Evolutionary conservation across 139 green algal species (phyloP).

Genomic region (Diplosphaera chodatii): DNA sequence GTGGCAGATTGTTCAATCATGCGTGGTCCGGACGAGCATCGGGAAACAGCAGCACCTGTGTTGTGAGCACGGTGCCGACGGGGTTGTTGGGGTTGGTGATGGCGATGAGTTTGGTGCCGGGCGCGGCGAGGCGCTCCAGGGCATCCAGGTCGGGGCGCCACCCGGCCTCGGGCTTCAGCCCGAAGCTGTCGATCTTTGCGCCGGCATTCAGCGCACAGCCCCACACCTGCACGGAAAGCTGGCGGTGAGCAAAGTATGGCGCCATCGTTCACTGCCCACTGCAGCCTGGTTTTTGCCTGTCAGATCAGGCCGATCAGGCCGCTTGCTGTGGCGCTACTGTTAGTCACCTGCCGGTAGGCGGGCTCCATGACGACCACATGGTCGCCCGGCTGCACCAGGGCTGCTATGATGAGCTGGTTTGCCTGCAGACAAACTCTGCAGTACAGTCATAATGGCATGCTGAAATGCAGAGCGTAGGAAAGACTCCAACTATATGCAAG

Average conservation of each 20-base stretch:
- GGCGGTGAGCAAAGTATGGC: too few species aligned
- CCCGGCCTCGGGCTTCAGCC: neutral
- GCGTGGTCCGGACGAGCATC: too few species aligned
- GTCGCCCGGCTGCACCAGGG: neutral
- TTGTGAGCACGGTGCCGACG: neutral
- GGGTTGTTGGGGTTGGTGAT: conserved; percentile 5
- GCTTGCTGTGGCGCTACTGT: too few species aligned
- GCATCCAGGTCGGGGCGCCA: conserved; percentile 1
- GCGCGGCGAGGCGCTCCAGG: neutral
- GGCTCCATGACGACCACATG: conserved; percentile 8
- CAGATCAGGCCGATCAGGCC: too few species aligned
- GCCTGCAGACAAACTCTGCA: neutral
- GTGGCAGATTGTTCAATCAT: too few species aligned
- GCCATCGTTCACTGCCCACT: too few species aligned
- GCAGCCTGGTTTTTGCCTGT: too few species aligned
- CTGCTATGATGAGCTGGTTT: neutral
- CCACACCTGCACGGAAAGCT: neutral
- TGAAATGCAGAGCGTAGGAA: too few species aligned
- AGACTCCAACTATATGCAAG: too few species aligned
- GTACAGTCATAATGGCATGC: too few species aligned
- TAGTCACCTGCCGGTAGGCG: conserved; percentile 4
- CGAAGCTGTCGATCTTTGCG: neutral
- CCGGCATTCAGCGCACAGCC: conserved; percentile 1
- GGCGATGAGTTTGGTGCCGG: neutral
- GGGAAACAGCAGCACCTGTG: too few species aligned